A percentile compares a stretch with the other conserved stretches of the same genome.
These are phyloP conservation scores for Candida manassasensis DNA, from an alignment of 805 yeast genomes.

Conservation along the genomic window DNA sequence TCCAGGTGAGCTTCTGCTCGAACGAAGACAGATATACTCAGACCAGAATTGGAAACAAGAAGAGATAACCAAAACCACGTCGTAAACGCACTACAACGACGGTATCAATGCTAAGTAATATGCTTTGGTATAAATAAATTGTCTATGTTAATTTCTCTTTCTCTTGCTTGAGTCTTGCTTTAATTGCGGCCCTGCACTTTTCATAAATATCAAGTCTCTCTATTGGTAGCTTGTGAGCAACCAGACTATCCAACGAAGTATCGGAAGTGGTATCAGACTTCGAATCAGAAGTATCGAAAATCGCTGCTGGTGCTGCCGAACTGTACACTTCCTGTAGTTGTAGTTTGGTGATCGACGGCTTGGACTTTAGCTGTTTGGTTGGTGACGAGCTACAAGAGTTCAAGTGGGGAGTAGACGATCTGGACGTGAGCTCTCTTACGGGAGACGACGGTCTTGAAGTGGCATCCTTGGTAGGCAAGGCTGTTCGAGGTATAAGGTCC, in stretches of 20 bases:
- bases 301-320: slow-evolving; percentile 14
- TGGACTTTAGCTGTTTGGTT: slow-evolving; percentile 9
- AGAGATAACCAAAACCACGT: too few relatives aligned
- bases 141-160: slow-evolving; percentile 4
- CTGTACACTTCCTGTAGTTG: slow-evolving; percentile 19
- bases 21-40: too few relatives aligned
- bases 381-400: slow-evolving; percentile 11
- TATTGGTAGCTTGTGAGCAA: slow-evolving; percentile 2
- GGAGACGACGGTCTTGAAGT: slow-evolving; percentile 4
- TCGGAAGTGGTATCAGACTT: not conserved
- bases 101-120: too few relatives aligned
- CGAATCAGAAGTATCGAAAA: not conserved
- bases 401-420: slow-evolving; percentile 5
- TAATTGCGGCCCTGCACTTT: slow-evolving; percentile 25
- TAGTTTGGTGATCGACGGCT: slow-evolving; percentile 22
- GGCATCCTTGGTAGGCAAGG: not conserved
- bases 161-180: slow-evolving; percentile 19
- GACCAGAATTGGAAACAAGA: too few relatives aligned
- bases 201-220: slow-evolving; percentile 18
- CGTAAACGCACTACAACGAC: too few relatives aligned
- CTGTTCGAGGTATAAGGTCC: not conserved
- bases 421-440: not conserved
- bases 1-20: too few relatives aligned
- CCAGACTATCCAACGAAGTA: not conserved
- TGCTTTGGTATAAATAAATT: too few relatives aligned